These are phyloP conservation scores for Claviceps pazoutovae DNA, from an alignment of 2,329 filamentous ascomycete species.

Conservation along the genomic window DNA sequence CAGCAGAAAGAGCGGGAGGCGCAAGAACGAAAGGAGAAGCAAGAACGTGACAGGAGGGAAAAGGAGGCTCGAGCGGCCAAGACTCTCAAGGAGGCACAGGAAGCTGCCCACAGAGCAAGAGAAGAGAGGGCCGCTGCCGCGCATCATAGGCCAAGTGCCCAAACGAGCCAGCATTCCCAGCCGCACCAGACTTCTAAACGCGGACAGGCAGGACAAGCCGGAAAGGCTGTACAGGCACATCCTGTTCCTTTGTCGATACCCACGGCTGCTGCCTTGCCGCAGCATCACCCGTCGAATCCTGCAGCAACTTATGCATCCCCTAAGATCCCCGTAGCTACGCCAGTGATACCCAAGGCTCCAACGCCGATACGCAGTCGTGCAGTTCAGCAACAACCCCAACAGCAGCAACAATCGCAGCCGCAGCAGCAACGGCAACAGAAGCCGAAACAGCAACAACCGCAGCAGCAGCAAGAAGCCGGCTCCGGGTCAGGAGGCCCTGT, in stretches of 20 bases:
- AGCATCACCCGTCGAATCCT: constrained; percentile 40
- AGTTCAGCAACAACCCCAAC: constrained; percentile 51
- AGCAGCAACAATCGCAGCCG: neutral
- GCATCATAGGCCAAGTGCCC: constrained; percentile 20
- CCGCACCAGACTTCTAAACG: constrained; percentile 10
- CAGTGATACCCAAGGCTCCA: constrained; percentile 67
- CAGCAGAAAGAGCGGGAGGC: constrained; percentile 60
- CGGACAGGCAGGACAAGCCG: constrained; percentile 7
- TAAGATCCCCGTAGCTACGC: constrained; percentile 64
- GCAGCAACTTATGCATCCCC: constrained; percentile 57
- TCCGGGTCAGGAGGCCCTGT: constrained; percentile 48
- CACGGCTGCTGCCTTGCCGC: constrained; percentile 30
- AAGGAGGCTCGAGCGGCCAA: constrained; percentile 42
- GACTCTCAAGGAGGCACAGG: constrained; percentile 44
- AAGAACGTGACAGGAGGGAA: constrained; percentile 47
- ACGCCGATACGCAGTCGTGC: constrained; percentile 67
- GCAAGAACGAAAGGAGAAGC: constrained; percentile 47
- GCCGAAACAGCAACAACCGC: neutral
- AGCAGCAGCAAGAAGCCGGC: constrained; percentile 40
- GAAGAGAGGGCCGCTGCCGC: constrained; percentile 35
- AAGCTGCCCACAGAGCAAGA: constrained; percentile 49
- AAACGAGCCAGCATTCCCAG: constrained; percentile 14
- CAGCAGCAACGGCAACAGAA: constrained; percentile 26
- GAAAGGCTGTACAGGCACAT: constrained; percentile 17
- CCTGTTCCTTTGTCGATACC: constrained; percentile 25